Evolutionary conservation across 306 rosid species (phyloP), one percentile per base, ranked within the genome.

Genomic region (Coriaria nepalensis): DNA sequence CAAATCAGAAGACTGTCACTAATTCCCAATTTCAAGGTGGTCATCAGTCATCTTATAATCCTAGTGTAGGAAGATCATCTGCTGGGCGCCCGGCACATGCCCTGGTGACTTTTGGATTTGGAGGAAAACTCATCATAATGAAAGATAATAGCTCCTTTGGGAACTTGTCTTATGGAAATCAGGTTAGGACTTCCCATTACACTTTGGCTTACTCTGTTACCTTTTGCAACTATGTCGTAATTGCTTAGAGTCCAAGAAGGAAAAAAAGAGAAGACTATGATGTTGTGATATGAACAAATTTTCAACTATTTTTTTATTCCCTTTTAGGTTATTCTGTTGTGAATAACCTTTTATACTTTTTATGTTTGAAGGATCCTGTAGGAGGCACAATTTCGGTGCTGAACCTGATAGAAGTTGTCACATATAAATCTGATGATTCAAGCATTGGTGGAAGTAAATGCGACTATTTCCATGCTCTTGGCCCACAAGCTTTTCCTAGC

Each of bases 31-130:
- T 70, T 60, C 79, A 66, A 52, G 62, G 73, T 55, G 82, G 64
- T 51, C 57, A 76, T 39, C 87, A 75, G 54, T 33, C 60, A 68
- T 55, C 92, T 2, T 59, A 70, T 70, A 71, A 86, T 72, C 65
- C 84, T 52, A 70, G 60, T 43, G 71, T 38, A 20, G 93, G 70
- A 65, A 70, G 88, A 65, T 76, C 96, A 54, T 81, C 88, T 4
- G 93, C 77, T 44, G 93, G 93, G 36, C 96, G 94, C 12, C 96
- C 96, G 63, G 73, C 83, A 36, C 96, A 83, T 76, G 79, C 94
- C 36, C 55, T 87, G 20, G 96, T 72, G 33, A 76, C 94, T 33
- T 87, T 87, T 32, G 94, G 96, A 13, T 87, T 87, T 70, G 96
- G 96, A 9, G 94, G 96, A 56, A 87, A 83, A 66, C 96, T 87